Percentiles rank a stretch among this genome's conserved stretches.
phyloP scores from a whole-genome alignment of 305 asterid genomes.

The Solanum hybrid region DNA sequence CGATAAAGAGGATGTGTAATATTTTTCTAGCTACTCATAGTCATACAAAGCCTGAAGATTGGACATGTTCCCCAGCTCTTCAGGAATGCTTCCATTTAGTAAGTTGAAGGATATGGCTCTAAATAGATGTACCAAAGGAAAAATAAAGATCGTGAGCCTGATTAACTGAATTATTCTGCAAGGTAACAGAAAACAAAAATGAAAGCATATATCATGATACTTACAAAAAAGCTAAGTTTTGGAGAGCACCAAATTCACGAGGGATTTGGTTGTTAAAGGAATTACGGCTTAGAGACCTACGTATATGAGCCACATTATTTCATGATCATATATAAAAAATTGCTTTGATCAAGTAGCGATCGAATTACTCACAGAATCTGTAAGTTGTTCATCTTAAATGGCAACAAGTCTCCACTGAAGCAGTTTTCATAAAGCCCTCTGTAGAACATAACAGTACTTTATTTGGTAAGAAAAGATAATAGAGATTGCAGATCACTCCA shows the following conservation, averaged over 20 bases:
- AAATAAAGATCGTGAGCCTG: neutral
- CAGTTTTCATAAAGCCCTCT: neutral
- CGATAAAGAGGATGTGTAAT: neutral
- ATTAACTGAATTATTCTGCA: neutral
- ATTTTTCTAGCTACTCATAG: neutral
- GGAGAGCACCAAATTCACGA: neutral
- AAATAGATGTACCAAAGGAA: neutral
- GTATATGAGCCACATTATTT: neutral
- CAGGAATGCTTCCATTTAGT: slow-evolving; percentile 4
- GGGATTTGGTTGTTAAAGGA: slow-evolving; percentile 4
- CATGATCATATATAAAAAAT: neutral
- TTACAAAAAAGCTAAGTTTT: neutral
- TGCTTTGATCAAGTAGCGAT: neutral
- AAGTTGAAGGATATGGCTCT: neutral
- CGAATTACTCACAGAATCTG: neutral
- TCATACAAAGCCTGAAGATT: neutral
- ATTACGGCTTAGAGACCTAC: neutral
- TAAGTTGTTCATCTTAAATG: neutral
- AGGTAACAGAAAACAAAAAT: neutral
- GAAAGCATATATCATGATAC: neutral
- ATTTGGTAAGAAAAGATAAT: neutral
- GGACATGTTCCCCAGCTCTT: slow-evolving; percentile 2
- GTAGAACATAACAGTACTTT: neutral
- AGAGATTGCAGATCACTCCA: too few relatives aligned
- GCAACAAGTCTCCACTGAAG: neutral